Conservation (phyloP, 1,139 yeast species). For the Debaryomyces psychrophilus region DNA sequence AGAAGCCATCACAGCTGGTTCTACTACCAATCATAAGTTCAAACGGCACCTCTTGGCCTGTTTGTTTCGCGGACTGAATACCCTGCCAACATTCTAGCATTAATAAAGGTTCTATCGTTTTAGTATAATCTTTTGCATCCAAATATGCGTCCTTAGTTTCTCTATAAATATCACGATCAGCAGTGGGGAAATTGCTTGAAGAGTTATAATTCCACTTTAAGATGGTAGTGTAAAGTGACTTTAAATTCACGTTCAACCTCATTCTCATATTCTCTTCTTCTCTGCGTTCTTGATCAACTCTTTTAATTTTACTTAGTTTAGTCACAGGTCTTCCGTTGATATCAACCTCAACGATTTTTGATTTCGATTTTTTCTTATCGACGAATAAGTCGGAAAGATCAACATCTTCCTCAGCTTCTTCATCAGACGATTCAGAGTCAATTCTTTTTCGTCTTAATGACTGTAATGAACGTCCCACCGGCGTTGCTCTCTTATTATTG, state of each 20-base stretch:
- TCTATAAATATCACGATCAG: slow-evolving; percentile 42
- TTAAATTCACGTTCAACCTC: slow-evolving; percentile 76
- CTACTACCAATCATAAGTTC: slow-evolving; percentile 74
- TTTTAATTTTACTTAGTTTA: slow-evolving; percentile 19
- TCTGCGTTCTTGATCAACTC: slow-evolving; percentile 47
- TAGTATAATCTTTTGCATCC: slow-evolving; percentile 64
- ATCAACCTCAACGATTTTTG: slow-evolving; percentile 45
- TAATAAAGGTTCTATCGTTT: slow-evolving; percentile 75
- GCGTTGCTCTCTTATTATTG: slow-evolving; percentile 43
- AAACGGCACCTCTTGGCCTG: slow-evolving; percentile 67
- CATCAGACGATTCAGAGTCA: slow-evolving; percentile 41
- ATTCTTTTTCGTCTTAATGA: slow-evolving; percentile 31
- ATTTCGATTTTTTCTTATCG: slow-evolving; percentile 35
- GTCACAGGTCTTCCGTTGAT: slow-evolving; percentile 39
- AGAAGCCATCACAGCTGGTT: slow-evolving; percentile 81
- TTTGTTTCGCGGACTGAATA: slow-evolving; percentile 69
- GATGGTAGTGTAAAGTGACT: slow-evolving; percentile 70
- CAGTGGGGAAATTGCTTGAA: slow-evolving; percentile 58
- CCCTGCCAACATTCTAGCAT: slow-evolving; percentile 95
- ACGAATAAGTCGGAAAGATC: slow-evolving; percentile 48
- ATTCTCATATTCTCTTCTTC: slow-evolving; percentile 81
- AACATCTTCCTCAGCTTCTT: slow-evolving; percentile 36
- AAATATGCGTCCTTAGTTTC: slow-evolving; percentile 50
- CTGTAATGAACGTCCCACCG: slow-evolving; percentile 45
- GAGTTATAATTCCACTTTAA: slow-evolving; percentile 78